Evolutionary conservation across 2,329 filamentous ascomycete genomes (phyloP).

Genomic region (Phialophora verrucosa): DNA sequence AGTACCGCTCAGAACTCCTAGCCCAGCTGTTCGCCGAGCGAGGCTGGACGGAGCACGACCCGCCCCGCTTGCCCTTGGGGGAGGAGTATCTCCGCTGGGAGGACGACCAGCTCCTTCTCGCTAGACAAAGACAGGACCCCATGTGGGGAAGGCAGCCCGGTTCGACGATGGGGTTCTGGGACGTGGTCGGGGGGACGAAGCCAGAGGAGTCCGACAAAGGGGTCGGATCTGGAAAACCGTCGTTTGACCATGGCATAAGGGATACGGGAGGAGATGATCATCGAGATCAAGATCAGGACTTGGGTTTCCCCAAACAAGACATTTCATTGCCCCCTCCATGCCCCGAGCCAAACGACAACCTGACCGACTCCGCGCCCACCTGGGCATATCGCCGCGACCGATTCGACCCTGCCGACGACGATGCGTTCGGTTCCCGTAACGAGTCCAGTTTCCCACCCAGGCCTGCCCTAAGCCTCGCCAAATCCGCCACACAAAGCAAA

Average conservation of each 20-base stretch:
- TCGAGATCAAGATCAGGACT: not conserved
- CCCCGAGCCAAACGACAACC: not conserved
- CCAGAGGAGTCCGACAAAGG: not conserved
- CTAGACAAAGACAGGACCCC: not conserved
- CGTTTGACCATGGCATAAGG: not conserved
- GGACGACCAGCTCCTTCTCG: not conserved
- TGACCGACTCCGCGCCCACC: not conserved
- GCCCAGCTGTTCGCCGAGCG: not conserved
- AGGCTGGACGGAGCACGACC: not conserved
- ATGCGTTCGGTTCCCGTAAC: not conserved
- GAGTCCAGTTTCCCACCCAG: not conserved
- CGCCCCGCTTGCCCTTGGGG: no score
- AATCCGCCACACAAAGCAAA: not conserved
- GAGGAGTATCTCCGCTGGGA: not conserved
- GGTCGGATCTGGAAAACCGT: not conserved
- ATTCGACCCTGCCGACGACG: not conserved
- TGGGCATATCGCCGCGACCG: not conserved
- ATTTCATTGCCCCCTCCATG: not conserved
- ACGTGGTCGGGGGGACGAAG: not conserved
- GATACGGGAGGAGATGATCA: not conserved
- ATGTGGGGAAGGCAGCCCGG: not conserved
- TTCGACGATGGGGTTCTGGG: not conserved
- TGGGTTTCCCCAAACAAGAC: not conserved
- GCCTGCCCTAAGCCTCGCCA: not conserved
- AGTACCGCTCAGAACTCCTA: not conserved